These are phyloP conservation scores for Diaporthe vexans DNA, from an alignment of 2,329 filamentous ascomycete genomes.

Conservation along the genomic window DNA sequence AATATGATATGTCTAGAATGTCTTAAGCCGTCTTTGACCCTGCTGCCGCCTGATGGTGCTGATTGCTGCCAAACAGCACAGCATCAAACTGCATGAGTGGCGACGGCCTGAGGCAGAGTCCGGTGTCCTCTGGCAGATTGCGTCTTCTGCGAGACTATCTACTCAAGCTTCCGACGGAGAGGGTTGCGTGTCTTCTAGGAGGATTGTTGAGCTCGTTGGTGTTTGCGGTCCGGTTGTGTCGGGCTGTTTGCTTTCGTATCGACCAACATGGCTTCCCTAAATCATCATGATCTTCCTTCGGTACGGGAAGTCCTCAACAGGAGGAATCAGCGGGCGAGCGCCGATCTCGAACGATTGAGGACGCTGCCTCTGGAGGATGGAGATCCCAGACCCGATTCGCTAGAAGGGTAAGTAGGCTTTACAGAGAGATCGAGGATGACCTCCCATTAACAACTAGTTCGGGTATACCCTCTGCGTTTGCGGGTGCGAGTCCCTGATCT, in stretches of 20 bases:
- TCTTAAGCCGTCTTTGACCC: not conserved
- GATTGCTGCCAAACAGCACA: not conserved
- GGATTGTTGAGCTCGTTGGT: fast-evolving
- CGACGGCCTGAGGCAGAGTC: not conserved
- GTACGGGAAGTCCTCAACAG: not conserved
- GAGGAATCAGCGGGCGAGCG: not conserved
- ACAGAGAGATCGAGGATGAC: too few relatives aligned
- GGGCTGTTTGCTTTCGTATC: not conserved
- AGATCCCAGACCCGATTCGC: not conserved
- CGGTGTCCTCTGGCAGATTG: not conserved
- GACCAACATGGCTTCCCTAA: not conserved
- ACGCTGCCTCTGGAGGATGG: not conserved
- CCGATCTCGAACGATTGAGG: not conserved
- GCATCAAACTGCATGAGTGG: not conserved
- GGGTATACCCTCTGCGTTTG: too few relatives aligned
- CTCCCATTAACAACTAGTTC: too few relatives aligned
- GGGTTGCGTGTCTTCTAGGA: too few relatives aligned
- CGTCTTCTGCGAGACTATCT: too few relatives aligned
- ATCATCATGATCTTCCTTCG: not conserved
- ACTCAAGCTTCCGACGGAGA: too few relatives aligned
- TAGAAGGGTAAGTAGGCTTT: not conserved
- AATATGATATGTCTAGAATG: not conserved
- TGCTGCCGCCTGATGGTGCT: not conserved
- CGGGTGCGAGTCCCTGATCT: too few relatives aligned
- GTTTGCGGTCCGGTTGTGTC: too few relatives aligned